phyloP scores from a whole-genome alignment of 768 basidiomycete species.

The Porpolomopsis calyptriformis region DNA sequence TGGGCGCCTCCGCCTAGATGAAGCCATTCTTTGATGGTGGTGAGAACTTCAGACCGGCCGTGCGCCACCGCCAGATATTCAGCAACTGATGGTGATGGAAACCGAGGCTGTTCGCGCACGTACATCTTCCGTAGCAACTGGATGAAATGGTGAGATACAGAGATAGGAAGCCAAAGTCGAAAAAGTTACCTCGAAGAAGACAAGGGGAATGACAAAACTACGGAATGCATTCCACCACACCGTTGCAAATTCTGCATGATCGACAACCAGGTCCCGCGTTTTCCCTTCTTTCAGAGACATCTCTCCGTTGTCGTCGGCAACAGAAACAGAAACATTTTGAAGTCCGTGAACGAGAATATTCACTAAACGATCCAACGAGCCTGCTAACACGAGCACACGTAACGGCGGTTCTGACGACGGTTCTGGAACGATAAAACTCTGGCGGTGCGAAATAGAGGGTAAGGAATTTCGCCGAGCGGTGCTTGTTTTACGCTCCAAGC shows the following conservation, averaged over 20 bases:
- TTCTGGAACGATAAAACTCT: constrained; percentile 49
- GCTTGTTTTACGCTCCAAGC: constrained; percentile 68
- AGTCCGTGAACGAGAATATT: constrained; percentile 70
- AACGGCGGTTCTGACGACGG: constrained; percentile 60
- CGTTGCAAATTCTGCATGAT: constrained; percentile 59
- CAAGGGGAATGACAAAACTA: constrained; percentile 69
- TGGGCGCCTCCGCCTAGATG: constrained; percentile 64
- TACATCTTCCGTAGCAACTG: constrained; percentile 74
- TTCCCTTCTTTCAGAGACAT: constrained; percentile 67
- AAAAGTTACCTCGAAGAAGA: constrained; percentile 69
- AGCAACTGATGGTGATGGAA: constrained; percentile 29
- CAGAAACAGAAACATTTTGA: constrained; percentile 65
- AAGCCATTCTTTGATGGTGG: constrained; percentile 63
- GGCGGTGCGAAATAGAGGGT: constrained; percentile 60
- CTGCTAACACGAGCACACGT: constrained; percentile 68
- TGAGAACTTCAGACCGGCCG: constrained; percentile 52
- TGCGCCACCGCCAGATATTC: constrained; percentile 41
- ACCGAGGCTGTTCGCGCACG: constrained; percentile 36
- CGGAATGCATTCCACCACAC: constrained; percentile 82
- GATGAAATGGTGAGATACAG: constrained; percentile 3
- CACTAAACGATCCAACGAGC: constrained; percentile 64
- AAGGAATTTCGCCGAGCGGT: constrained; percentile 65
- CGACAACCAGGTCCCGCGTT: constrained; percentile 62
- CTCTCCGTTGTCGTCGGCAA: constrained; percentile 81
- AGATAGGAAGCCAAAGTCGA: not conserved